phyloP scores from a whole-genome alignment of 805 yeast genomes.

The Priceomyces carsonii region DNA sequence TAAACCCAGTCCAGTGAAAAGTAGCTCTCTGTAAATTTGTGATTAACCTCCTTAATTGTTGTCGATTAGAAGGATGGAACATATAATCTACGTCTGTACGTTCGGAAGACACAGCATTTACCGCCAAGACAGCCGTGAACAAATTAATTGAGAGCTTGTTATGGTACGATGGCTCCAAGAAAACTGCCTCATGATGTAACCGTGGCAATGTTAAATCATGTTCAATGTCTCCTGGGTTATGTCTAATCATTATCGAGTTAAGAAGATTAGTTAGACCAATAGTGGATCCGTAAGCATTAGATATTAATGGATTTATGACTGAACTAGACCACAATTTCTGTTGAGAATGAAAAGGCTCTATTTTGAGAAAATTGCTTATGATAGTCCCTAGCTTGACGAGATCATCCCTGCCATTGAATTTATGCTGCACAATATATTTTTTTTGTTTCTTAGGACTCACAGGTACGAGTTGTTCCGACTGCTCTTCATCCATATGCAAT shows the following conservation, averaged over 20 bases:
- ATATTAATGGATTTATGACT: slow-evolving; percentile 51
- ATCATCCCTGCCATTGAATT: slow-evolving; percentile 55
- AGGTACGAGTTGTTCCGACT: slow-evolving; percentile 7
- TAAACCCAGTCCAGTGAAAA: slow-evolving; percentile 75
- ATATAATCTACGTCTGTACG: slow-evolving; percentile 66
- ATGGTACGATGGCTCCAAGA: slow-evolving; percentile 61
- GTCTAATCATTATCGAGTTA: slow-evolving; percentile 55
- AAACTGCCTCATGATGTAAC: slow-evolving; percentile 57
- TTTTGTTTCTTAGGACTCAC: slow-evolving; percentile 17
- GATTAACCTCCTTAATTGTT: slow-evolving; percentile 55
- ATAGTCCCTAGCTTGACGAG: slow-evolving; percentile 53
- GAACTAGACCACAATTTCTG: slow-evolving; percentile 47
- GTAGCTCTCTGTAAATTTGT: slow-evolving; percentile 66
- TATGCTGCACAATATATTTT: slow-evolving; percentile 49
- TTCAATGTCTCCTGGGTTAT: slow-evolving; percentile 54
- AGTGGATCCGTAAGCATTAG: slow-evolving; percentile 39
- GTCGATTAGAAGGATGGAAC: slow-evolving; percentile 62
- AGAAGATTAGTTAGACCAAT: slow-evolving; percentile 43
- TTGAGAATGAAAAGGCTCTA: slow-evolving; percentile 58
- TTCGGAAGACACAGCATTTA: slow-evolving; percentile 74
- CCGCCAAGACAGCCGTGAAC: slow-evolving; percentile 66
- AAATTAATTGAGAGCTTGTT: slow-evolving; percentile 62
- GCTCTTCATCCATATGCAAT: slow-evolving; percentile 47
- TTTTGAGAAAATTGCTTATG: slow-evolving; percentile 52
- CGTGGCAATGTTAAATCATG: slow-evolving; percentile 58